These are phyloP conservation scores for Penicillium sp. DNA, from an alignment of 2,329 filamentous ascomycete species.

Conservation along the genomic window DNA sequence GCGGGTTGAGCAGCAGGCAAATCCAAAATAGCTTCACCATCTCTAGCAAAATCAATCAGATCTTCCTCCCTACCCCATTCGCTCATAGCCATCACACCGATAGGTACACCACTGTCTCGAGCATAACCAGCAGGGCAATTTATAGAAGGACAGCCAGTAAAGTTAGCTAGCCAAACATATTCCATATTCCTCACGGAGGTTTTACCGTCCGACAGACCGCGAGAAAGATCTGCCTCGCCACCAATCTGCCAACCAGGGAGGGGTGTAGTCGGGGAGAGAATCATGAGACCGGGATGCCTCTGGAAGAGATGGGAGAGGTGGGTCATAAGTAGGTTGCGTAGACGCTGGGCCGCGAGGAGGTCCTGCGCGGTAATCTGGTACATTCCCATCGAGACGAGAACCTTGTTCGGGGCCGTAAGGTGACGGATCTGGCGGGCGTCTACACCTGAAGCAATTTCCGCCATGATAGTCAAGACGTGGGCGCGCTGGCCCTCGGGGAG, in stretches of 20 bases:
- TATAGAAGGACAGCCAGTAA: conserved; percentile 76
- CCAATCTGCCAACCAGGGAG: conserved; percentile 74
- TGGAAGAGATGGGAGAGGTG: conserved; percentile 75
- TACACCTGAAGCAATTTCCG: conserved; percentile 65
- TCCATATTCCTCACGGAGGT: conserved; percentile 76
- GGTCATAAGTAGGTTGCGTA: conserved; percentile 77
- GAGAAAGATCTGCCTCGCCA: conserved; percentile 63
- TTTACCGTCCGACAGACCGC: conserved; percentile 75
- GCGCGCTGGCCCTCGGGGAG: conserved; percentile 74
- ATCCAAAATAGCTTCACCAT: conserved; percentile 55
- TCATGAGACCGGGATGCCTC: conserved; percentile 72
- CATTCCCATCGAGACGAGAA: conserved; percentile 68
- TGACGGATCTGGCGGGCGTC: conserved; percentile 57
- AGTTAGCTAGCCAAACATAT: conserved; percentile 85
- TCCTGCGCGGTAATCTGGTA: conserved; percentile 69
- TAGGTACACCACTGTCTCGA: conserved; percentile 48
- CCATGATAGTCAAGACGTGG: conserved; percentile 76
- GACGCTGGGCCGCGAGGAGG: conserved; percentile 71
- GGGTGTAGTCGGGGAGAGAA: conserved; percentile 78
- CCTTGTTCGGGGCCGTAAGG: conserved; percentile 69
- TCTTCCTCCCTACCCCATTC: conserved; percentile 60
- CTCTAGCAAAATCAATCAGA: conserved; percentile 57
- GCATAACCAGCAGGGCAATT: conserved; percentile 75
- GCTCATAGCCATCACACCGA: conserved; percentile 59
- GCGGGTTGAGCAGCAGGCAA: conserved; percentile 22